phyloP scores from a whole-genome alignment of 2,329 filamentous ascomycete genomes.

The Aspergillus ibericus region DNA sequence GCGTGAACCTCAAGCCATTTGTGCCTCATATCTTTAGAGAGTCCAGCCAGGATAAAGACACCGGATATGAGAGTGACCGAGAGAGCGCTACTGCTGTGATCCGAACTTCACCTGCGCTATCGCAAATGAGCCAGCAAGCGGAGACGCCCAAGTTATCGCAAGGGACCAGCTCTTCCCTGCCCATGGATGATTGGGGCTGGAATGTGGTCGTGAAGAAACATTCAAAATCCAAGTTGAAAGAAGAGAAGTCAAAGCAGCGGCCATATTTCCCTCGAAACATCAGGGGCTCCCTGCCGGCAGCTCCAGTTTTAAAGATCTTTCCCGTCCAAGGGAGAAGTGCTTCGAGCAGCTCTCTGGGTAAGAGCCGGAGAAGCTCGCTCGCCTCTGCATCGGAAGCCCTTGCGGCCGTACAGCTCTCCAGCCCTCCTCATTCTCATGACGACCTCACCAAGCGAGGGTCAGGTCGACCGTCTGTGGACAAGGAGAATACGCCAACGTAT shows the following conservation, averaged over 20 bases:
- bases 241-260: slow-evolving; percentile 14
- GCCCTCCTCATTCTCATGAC: slow-evolving; percentile 27
- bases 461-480: slow-evolving; percentile 9
- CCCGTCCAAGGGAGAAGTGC: slow-evolving; percentile 32
- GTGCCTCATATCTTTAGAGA: slow-evolving; percentile 36
- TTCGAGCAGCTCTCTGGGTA: slow-evolving; percentile 24
- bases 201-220: slow-evolving; percentile 28
- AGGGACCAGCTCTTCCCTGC: slow-evolving; percentile 23
- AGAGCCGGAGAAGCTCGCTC: slow-evolving; percentile 21
- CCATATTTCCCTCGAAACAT: slow-evolving; percentile 20
- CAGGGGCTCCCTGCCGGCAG: slow-evolving; percentile 20
- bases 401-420: slow-evolving; percentile 39
- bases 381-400: slow-evolving; percentile 42
- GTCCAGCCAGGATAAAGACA: slow-evolving; percentile 28
- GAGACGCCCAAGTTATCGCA: slow-evolving; percentile 27
- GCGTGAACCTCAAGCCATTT: slow-evolving; percentile 33
- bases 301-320: slow-evolving; percentile 28
- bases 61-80: slow-evolving; percentile 36
- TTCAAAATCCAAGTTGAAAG: slow-evolving; percentile 17
- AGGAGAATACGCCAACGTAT: slow-evolving; percentile 37
- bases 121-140: slow-evolving; percentile 32
- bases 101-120: slow-evolving; percentile 30
- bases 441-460: slow-evolving; percentile 10
- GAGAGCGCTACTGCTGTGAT: slow-evolving; percentile 25
- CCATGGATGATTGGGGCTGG: slow-evolving; percentile 33